phyloP scores from a whole-genome alignment of 1,139 yeast genomes.

The Suhomyces panamericanus region DNA sequence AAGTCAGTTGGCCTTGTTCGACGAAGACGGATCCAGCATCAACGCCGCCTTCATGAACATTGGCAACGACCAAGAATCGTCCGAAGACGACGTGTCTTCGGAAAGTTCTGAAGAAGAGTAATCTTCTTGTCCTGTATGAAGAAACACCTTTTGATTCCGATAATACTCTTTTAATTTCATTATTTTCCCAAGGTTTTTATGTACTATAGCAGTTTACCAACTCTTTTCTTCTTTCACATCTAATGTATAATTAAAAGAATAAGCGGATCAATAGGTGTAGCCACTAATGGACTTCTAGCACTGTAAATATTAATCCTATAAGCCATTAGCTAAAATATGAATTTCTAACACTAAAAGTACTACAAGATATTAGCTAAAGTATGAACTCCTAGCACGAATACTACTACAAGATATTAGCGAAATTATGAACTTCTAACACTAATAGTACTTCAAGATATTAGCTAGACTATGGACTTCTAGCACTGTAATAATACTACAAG shows the following conservation, averaged over 20 bases:
- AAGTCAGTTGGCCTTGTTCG: slow-evolving; percentile 76
- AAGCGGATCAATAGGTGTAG: neutral
- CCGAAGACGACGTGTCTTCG: slow-evolving; percentile 45
- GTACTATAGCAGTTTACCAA: slow-evolving; percentile 9
- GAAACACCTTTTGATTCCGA: neutral
- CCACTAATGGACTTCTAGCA: neutral
- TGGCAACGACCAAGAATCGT: slow-evolving; percentile 28
- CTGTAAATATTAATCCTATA: too few relatives aligned
- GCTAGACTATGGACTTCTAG: neutral
- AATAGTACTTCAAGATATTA: too few relatives aligned
- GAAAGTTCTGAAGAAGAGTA: slow-evolving; percentile 70
- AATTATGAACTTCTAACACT: too few relatives aligned
- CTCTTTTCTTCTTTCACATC: slow-evolving; percentile 5
- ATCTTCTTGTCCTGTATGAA: slow-evolving; percentile 5
- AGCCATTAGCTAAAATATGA: too few relatives aligned
- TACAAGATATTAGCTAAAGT: neutral
- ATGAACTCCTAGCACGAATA: too few relatives aligned
- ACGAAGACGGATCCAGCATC: slow-evolving; percentile 29
- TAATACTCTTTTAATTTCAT: slow-evolving; percentile 6
- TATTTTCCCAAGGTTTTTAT: slow-evolving; percentile 6
- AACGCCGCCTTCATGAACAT: slow-evolving; percentile 30
- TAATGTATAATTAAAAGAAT: slow-evolving; percentile 12
- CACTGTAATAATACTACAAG: too few relatives aligned
- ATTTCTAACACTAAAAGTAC: too few relatives aligned
- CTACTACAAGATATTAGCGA: neutral